phyloP scores from a whole-genome alignment of 129 eudicot species.

The Helianthus tuberosus region DNA sequence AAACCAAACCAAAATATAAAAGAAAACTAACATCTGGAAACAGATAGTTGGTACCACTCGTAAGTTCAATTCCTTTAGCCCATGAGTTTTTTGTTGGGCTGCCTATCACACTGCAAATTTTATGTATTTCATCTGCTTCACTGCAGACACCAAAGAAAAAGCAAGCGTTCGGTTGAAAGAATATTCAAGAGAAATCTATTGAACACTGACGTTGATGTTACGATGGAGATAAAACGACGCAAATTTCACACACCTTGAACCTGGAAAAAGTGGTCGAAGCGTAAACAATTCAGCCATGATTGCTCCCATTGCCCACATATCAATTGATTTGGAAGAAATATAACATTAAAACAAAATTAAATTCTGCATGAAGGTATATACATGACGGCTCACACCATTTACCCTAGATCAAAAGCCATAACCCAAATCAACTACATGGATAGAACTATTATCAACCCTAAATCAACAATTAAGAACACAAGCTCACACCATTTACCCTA shows the following conservation, averaged over 20 bases:
- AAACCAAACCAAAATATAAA: not conserved
- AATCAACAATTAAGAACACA: no score
- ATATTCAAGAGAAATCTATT: not conserved
- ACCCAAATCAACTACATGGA: no score
- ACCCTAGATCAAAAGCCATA: no score
- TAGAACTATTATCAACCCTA: no score
- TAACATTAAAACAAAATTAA: not conserved
- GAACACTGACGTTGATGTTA: not conserved
- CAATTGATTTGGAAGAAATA: constrained; percentile 35
- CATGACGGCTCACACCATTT: no score
- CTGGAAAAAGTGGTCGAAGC: constrained; percentile 94
- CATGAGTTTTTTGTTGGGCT: constrained; percentile 69
- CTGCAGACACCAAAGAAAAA: constrained; percentile 43
- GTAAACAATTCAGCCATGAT: constrained; percentile 88
- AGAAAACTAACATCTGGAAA: constrained; percentile 66
- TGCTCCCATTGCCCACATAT: constrained; percentile 99
- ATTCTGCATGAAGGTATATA: not conserved
- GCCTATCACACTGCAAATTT: constrained; percentile 89
- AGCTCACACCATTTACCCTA: no score
- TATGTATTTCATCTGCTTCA: constrained; percentile 94
- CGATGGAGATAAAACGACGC: not conserved
- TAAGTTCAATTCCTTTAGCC: constrained; percentile 80
- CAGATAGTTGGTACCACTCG: constrained; percentile 70
- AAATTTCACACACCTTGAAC: constrained; percentile 63
- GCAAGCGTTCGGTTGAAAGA: not conserved